phyloP scores from a whole-genome alignment of 2,329 filamentous ascomycete genomes.

The Trichophyton mentagrophytes region DNA sequence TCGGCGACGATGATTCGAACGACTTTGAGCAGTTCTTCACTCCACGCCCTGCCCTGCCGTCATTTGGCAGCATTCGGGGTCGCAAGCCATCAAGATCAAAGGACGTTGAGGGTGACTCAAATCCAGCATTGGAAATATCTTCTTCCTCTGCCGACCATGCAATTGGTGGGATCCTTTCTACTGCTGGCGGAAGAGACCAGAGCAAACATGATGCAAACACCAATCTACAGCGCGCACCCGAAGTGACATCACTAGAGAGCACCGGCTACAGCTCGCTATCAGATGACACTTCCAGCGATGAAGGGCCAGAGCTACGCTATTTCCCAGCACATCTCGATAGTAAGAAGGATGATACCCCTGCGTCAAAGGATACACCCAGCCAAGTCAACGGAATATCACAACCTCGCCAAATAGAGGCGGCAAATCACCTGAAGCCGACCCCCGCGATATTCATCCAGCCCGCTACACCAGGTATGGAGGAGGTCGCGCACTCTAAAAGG shows the following conservation, averaged over 20 bases:
- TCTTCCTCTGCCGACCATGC: constrained; percentile 41
- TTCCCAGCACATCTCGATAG: neutral
- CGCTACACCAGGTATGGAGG: constrained; percentile 35
- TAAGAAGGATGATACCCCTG: constrained; percentile 4
- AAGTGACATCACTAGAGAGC: constrained; percentile 57
- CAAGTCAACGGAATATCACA: constrained; percentile 2
- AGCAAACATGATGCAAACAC: constrained; percentile 22
- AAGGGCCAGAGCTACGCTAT: constrained; percentile 16
- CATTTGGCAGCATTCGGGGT: constrained; percentile 51
- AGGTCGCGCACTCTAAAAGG: constrained; percentile 9
- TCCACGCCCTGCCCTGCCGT: constrained; percentile 47
- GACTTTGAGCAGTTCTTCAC: constrained; percentile 45
- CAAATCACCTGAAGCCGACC: neutral
- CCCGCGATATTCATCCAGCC: constrained; percentile 37
- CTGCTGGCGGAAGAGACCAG: constrained; percentile 25
- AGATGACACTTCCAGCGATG: constrained; percentile 31
- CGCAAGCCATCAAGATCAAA: constrained; percentile 19
- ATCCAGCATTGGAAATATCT: constrained; percentile 21
- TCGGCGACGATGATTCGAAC: constrained; percentile 26
- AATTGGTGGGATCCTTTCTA: constrained; percentile 39
- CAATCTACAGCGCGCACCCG: constrained; percentile 54
- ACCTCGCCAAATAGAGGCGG: constrained; percentile 6
- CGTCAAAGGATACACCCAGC: neutral
- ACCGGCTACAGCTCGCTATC: constrained; percentile 52
- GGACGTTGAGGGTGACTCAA: constrained; percentile 2